Evolutionary conservation across 805 yeast species (phyloP).

Genomic region (Candida ortonii): DNA sequence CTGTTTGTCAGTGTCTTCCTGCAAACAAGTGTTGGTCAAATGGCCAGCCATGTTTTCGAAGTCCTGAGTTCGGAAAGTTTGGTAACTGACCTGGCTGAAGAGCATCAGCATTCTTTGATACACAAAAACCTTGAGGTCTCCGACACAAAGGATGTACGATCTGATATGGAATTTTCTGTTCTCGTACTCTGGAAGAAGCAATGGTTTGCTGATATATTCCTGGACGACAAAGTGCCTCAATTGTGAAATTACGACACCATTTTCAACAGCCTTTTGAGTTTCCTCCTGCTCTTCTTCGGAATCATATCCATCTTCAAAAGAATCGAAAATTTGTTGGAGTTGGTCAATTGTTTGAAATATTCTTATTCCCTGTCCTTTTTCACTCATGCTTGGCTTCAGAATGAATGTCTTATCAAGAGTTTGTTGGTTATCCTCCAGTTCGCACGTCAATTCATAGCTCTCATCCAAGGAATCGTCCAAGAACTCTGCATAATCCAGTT

Average conservation of each 20-base stretch:
- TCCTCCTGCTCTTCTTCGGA: constrained; percentile 58
- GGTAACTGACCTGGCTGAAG: constrained; percentile 63
- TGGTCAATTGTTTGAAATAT: constrained; percentile 76
- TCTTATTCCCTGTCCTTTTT: constrained; percentile 93
- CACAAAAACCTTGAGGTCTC: constrained; percentile 75
- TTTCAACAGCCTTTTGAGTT: constrained; percentile 34
- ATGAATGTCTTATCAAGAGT: constrained; percentile 62
- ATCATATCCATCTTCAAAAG: constrained; percentile 72
- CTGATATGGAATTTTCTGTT: constrained; percentile 85
- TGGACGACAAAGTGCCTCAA: constrained; percentile 89
- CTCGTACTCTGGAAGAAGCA: constrained; percentile 58
- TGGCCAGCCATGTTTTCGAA: constrained; percentile 63
- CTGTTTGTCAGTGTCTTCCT: constrained; percentile 37
- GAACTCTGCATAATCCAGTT: constrained; percentile 94
- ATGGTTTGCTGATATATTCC: constrained; percentile 67
- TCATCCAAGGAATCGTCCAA: constrained; percentile 93
- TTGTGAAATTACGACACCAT: constrained; percentile 80
- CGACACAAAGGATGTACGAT: constrained; percentile 73
- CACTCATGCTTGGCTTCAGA: constrained; percentile 95
- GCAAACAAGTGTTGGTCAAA: constrained; percentile 91
- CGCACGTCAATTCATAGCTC: constrained; percentile 81
- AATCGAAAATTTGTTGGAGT: constrained; percentile 77
- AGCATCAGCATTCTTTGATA: constrained; percentile 77
- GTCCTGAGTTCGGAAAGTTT: constrained; percentile 30
- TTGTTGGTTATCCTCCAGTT: constrained; percentile 51